Evolutionary conservation across 345 rosid genomes (phyloP).

Genomic region (Aquilaria malaccensis): DNA sequence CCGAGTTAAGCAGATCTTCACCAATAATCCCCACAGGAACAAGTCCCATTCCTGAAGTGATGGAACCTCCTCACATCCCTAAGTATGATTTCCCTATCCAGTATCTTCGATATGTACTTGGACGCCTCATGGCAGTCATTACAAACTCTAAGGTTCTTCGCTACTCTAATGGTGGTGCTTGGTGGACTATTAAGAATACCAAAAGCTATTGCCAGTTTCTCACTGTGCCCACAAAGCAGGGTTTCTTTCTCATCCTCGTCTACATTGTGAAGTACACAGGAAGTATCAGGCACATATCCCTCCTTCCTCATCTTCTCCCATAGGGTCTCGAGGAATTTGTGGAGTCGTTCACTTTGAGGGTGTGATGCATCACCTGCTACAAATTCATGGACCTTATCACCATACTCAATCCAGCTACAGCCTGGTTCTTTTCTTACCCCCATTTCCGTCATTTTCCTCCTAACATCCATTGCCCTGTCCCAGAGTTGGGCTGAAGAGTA

Average conservation of each 20-base stretch:
- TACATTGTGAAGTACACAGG: slow-evolving; percentile 80
- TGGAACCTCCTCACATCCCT: slow-evolving; percentile 88
- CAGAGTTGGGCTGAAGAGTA: slow-evolving; percentile 73
- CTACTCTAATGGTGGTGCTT: slow-evolving; percentile 68
- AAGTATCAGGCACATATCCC: slow-evolving; percentile 81
- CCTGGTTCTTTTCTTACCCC: slow-evolving; percentile 90
- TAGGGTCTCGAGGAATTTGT: slow-evolving; percentile 41
- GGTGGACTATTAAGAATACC: slow-evolving; percentile 70
- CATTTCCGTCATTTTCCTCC: slow-evolving; percentile 69
- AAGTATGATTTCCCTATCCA: slow-evolving; percentile 60
- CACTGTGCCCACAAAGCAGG: slow-evolving; percentile 85
- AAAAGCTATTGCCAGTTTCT: slow-evolving; percentile 81
- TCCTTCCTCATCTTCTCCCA: slow-evolving; percentile 65
- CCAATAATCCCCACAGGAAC: slow-evolving; percentile 88
- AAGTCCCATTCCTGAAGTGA: slow-evolving; percentile 72
- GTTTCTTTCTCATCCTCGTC: slow-evolving; percentile 69
- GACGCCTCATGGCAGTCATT: slow-evolving; percentile 75
- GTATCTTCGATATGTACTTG: slow-evolving; percentile 64
- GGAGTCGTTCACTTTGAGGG: slow-evolving; percentile 60
- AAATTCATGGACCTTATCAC: slow-evolving; percentile 75
- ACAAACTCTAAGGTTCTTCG: slow-evolving; percentile 87
- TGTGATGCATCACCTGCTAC: slow-evolving; percentile 77
- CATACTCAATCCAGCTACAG: slow-evolving; percentile 84
- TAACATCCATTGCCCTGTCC: slow-evolving; percentile 69
- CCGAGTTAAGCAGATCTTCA: slow-evolving; percentile 16